phyloP scores from a whole-genome alignment of 148 eudicot species.

The Salicornia ramosissima region DNA sequence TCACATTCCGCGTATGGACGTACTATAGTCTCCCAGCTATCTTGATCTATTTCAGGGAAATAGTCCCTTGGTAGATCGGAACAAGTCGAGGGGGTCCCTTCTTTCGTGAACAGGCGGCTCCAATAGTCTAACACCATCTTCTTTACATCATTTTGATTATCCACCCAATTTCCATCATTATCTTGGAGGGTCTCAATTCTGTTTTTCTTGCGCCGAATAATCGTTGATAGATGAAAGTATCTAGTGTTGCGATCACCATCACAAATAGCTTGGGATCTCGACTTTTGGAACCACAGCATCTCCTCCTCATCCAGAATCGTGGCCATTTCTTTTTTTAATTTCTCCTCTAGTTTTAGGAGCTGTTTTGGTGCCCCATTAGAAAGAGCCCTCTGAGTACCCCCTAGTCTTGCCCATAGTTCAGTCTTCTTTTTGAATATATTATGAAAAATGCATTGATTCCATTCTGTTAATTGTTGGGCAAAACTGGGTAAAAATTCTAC shows the following conservation, averaged over 20 bases:
- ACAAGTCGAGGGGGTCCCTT: too few species aligned
- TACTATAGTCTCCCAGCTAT: too few species aligned
- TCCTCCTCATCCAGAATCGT: neutral
- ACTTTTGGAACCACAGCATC: neutral
- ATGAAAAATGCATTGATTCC: neutral
- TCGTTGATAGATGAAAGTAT: neutral
- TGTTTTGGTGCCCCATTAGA: accelerated
- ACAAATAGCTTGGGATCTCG: neutral
- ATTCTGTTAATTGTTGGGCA: neutral
- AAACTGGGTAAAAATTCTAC: neutral
- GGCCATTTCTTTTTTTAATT: neutral
- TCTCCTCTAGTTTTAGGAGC: neutral
- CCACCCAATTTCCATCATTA: too few species aligned
- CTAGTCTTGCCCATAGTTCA: neutral
- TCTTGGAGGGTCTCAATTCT: too few species aligned
- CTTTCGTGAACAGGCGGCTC: too few species aligned
- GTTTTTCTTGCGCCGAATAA: too few species aligned
- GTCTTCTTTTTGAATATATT: neutral
- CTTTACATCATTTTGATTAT: too few species aligned
- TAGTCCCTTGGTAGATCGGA: too few species aligned
- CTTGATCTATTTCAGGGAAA: too few species aligned
- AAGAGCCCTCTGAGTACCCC: neutral
- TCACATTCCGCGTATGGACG: too few species aligned
- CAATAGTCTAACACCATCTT: too few species aligned
- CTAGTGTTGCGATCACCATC: neutral